Conservation (phyloP, 106 monocot species). For the Phalaenopsis equestris region DNA sequence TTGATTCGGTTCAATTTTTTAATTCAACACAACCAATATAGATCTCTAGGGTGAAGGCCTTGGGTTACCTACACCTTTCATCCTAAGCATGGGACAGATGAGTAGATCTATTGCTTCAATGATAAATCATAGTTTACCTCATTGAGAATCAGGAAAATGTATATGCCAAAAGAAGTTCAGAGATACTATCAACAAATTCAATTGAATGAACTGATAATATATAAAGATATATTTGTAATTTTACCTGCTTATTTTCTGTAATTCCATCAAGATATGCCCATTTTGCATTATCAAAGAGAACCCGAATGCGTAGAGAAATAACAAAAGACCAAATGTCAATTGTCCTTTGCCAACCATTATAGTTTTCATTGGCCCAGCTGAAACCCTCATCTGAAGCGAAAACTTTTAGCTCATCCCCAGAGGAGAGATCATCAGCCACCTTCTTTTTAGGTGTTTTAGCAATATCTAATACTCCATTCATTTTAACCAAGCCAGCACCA, state of each 20-base stretch:
- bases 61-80: background rate
- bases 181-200: background rate
- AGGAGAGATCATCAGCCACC: constrained; percentile 16
- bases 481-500: constrained; percentile 34
- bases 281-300: constrained; percentile 74
- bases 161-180: background rate
- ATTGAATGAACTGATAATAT: background rate
- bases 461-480: constrained; percentile 21
- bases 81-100: background rate
- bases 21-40: too few species aligned
- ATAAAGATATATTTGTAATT: background rate
- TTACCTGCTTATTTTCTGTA: constrained; percentile 81
- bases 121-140: background rate
- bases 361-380: constrained; percentile 84
- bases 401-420: constrained; percentile 46
- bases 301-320: constrained; percentile 45
- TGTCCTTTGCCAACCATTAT: constrained; percentile 71
- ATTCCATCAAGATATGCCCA: constrained; percentile 83
- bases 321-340: constrained; percentile 86
- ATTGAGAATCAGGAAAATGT: background rate
- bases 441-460: constrained; percentile 26
- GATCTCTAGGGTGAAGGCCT: too few species aligned
- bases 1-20: too few species aligned
- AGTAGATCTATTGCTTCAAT: background rate
- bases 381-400: constrained; percentile 83